Evolutionary conservation across 257 asterid genomes (phyloP), one percentile per base, ranked within the genome.

Genomic region (Przewalskia tangutica): DNA sequence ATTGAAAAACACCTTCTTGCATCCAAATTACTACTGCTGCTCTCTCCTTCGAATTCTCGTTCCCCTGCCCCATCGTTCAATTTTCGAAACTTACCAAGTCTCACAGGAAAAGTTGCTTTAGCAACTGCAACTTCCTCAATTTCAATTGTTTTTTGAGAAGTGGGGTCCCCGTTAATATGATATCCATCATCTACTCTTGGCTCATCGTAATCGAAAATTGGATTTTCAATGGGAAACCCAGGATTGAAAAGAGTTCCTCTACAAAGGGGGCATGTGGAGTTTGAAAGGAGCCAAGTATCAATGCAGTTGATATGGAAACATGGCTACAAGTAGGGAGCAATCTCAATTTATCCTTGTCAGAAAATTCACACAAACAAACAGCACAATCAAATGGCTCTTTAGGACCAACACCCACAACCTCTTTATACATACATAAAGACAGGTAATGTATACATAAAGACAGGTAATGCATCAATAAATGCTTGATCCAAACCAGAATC

Each of bases 301-400:
- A 93, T 94, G 80, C 99, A 95, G 20, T 54, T 88, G 83, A 94
- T 88, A 81, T 95, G 99, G 85, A 95, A 95, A 58, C 99, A 86
- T 95, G 99, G 88, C 98, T 90, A 83, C 99, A 95, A 60, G 82
- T 85, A 0, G 99, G 99, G 67, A 95, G 97, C 90, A 95, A 82
- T 81, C 99, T 90, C 86, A 95, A 79, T 46, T 95, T 94, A 17
- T 95, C 99, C 62, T 87, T 87, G 84, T 90, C 94, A 0, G 91
- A 17, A 73, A 95, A 95, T 80, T 94, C 98, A 81, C 97, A 89
- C 88, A 95, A 89, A 82, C 99, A 95, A 51, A 95, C 98, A 2
- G 98, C 97, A 80, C 99, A 95, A 87, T 95, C 98, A 65, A 95
- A 91, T 10, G 96, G 99, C 89, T 95, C 98, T 63, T 91, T 90